phyloP scores from a whole-genome alignment of 73 alveolate genomes.

The Tetrahymena malaccensis region DNA sequence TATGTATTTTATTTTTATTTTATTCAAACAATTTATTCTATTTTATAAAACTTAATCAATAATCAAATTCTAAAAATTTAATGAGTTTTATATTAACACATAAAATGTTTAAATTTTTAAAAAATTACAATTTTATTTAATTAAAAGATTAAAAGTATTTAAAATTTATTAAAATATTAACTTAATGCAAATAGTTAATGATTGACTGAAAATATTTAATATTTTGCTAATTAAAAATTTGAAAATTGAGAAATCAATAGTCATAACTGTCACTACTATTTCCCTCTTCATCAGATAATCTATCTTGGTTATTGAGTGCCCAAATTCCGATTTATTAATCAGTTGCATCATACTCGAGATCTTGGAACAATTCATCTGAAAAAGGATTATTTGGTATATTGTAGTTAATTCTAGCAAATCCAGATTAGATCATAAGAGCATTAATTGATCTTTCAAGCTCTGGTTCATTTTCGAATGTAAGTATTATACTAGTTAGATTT shows the following conservation, averaged over 20 bases:
- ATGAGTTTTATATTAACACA: too few relatives aligned
- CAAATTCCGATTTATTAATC: neutral
- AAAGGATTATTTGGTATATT: neutral
- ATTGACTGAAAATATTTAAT: too few relatives aligned
- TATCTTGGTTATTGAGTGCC: neutral
- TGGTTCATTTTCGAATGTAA: neutral
- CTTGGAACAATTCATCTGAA: neutral
- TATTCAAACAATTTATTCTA: too few relatives aligned
- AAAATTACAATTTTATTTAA: too few relatives aligned
- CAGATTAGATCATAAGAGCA: neutral
- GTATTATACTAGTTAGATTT: neutral
- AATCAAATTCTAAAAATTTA: too few relatives aligned
- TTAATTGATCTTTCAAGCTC: neutral
- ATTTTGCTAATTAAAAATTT: neutral
- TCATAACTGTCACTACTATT: neutral
- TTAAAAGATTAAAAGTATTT: too few relatives aligned
- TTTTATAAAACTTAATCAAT: too few relatives aligned
- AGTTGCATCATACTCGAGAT: neutral
- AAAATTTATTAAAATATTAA: too few relatives aligned
- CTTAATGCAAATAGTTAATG: too few relatives aligned
- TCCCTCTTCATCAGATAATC: neutral
- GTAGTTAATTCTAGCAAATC: neutral
- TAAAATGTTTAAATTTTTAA: too few relatives aligned
- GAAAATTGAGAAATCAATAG: neutral
- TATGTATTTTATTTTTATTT: too few relatives aligned